phyloP scores from a whole-genome alignment of 1,284 basidiomycete species.

The Leccinum griseonigrum region DNA sequence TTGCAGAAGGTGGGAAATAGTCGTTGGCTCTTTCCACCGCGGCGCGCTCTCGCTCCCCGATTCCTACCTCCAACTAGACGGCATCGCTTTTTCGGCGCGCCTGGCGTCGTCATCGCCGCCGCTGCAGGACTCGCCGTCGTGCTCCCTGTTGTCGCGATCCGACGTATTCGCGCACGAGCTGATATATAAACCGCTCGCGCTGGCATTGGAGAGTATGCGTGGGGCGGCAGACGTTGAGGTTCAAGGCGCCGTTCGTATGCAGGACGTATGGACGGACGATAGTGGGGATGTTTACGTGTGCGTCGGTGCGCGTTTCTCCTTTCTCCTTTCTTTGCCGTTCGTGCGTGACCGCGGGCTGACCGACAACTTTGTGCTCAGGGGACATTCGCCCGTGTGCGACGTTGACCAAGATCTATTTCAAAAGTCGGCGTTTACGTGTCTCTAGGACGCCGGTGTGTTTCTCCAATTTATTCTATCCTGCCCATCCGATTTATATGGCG shows the following conservation, averaged over 20 bases:
- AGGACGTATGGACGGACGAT: slow-evolving; percentile 59
- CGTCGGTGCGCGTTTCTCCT: slow-evolving; percentile 26
- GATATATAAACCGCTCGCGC: slow-evolving; percentile 64
- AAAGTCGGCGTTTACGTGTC: slow-evolving; percentile 61
- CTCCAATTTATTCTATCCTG: slow-evolving; percentile 1
- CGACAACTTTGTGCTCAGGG: slow-evolving; percentile 36
- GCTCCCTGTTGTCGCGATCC: slow-evolving; percentile 12
- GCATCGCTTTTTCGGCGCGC: slow-evolving; percentile 56
- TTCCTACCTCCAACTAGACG: too few relatives aligned
- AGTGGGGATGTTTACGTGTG: slow-evolving; percentile 61
- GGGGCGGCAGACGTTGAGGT: slow-evolving; percentile 61
- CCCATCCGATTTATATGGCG: not conserved
- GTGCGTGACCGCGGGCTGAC: not conserved
- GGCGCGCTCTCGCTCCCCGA: slow-evolving; percentile 73
- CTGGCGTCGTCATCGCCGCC: slow-evolving; percentile 19
- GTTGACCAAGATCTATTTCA: slow-evolving; percentile 62
- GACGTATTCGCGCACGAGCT: slow-evolving; percentile 38
- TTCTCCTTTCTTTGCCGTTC: not conserved
- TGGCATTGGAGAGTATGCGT: slow-evolving; percentile 78
- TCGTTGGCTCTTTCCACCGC: too few relatives aligned
- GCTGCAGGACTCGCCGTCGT: slow-evolving; percentile 40
- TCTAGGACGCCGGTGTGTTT: slow-evolving; percentile 55
- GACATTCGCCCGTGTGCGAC: slow-evolving; percentile 68
- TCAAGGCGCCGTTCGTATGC: slow-evolving; percentile 54
- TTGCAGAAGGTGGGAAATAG: too few relatives aligned